Evolutionary conservation across 352 stramenopile species (phyloP), one percentile per base, ranked within the genome.

Genomic region (Elongisporangium senticosum): DNA sequence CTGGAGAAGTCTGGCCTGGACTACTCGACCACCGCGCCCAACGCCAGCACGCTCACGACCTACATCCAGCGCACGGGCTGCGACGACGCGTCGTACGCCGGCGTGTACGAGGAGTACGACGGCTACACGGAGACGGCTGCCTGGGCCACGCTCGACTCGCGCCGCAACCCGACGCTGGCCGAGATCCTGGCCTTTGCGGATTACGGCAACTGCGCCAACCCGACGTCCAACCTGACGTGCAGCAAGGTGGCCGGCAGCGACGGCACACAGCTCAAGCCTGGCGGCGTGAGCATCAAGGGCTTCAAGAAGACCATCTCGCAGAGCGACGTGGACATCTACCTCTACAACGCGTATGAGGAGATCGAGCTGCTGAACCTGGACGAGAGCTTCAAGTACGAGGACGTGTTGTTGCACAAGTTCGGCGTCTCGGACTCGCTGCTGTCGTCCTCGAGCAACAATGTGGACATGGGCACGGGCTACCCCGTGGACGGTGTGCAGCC

Each of bases 21-120:
- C 61, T 90, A 75, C 58, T 79, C 71, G 17, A 39, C 59, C 50
- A 61, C 43, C 22, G 50, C 73, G 0, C 83, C 83, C 0, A 28
- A 71, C 10, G 58, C 63, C n/a, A 67, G 65, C 19, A 59, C 55
- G 4, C 69, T 92, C 15, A 62, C 49, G 10, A 63, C 53, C 15
- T 90, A 82, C 65, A 62, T 77, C 21, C 78, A 90, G 37, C 74
- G 70, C 57, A 90, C 83, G 48, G 82, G 82, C 62, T 91, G 82
- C 43, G 77, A 90, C 58, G 79, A 91, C 55, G 54, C 62, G 21
- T 67, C 49, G 20, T 70, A 75, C 26, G 86, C 89, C 52, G 75
- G 75, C 55, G 70, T 79, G 63, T 92, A 86, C 64, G 67, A 80
- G n/a, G 33, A 77, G 70, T 92, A 84, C 71, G 53, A 90, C 53